Evolutionary conservation across 2,329 filamentous ascomycete species (phyloP).

Genomic region (Aspergillus melleus): DNA sequence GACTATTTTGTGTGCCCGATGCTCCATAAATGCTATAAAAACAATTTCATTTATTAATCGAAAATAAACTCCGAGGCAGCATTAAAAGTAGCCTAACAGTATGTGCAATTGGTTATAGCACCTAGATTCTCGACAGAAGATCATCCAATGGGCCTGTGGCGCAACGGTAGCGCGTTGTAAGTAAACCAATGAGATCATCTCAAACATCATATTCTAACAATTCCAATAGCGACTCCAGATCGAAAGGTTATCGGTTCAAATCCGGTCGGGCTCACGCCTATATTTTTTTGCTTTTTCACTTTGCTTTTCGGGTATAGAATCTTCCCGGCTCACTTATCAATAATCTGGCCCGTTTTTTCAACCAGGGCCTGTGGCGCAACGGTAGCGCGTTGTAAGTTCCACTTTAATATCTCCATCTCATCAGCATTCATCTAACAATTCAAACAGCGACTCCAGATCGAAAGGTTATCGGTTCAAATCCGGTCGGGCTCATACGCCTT

Average conservation of each 20-base stretch:
- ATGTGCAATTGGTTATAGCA: too few relatives aligned
- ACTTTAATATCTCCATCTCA: too few relatives aligned
- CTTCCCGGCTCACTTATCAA: neutral
- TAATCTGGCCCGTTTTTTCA: neutral
- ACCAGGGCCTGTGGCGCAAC: constrained; percentile 1
- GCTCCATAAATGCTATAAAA: too few relatives aligned
- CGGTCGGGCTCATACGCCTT: neutral
- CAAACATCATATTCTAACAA: too few relatives aligned
- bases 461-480: constrained; percentile 3
- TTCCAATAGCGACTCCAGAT: neutral
- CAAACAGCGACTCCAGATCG: constrained; percentile 1
- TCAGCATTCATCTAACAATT: too few relatives aligned
- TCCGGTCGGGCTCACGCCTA: neutral
- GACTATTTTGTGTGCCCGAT: too few relatives aligned
- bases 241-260: constrained; percentile 3
- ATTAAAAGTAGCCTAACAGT: too few relatives aligned
- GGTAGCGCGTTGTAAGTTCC: neutral
- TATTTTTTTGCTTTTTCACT: neutral
- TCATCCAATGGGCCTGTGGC: neutral
- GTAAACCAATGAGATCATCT: too few relatives aligned
- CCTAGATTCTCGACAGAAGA: neutral
- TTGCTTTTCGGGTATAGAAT: neutral
- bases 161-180: constrained; percentile 2
- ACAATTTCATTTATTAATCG: too few relatives aligned
- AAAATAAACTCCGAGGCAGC: too few relatives aligned